Percentiles rank a stretch among this genome's conserved stretches.
phyloP scores from a whole-genome alignment of 163 green algal species.

The Chlorella variabilis region DNA sequence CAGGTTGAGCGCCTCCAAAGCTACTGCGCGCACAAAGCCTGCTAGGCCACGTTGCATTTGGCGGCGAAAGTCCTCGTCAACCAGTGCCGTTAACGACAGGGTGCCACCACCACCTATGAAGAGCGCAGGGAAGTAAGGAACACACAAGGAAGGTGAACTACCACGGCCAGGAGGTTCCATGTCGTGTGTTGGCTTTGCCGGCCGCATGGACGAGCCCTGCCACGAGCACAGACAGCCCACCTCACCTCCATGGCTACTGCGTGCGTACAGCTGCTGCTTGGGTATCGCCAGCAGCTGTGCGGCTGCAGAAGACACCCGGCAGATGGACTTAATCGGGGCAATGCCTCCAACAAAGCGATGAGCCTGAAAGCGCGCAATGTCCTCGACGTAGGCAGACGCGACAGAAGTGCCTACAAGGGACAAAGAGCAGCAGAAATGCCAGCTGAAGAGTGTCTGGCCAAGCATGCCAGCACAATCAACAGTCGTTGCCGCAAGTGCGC shows the following conservation, averaged over 20 bases:
- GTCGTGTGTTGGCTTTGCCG: too few relatives aligned
- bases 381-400: conserved; percentile 52
- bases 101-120: not conserved
- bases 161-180: too few relatives aligned
- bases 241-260: conserved; percentile 13
- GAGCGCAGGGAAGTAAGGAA: not conserved
- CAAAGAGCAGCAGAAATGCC: not conserved
- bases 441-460: not conserved
- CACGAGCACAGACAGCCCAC: too few relatives aligned
- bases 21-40: conserved; percentile 31
- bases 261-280: conserved; percentile 11
- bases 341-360: conserved; percentile 73
- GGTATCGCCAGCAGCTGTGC: conserved; percentile 53
- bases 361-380: conserved; percentile 56
- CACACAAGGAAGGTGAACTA: not conserved
- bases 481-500: too few relatives aligned
- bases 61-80: conserved; percentile 32
- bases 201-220: too few relatives aligned
- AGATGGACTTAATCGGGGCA: conserved; percentile 54
- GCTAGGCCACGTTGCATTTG: conserved; percentile 54
- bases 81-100: not conserved
- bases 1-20: conserved; percentile 50
- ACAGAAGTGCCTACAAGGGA: conserved; percentile 35
- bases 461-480: not conserved
- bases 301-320: conserved; percentile 38